A percentile compares a stretch with the other conserved stretches of the same genome.
Conservation (phyloP, 306 rosid species). For the Acacia confusa region DNA sequence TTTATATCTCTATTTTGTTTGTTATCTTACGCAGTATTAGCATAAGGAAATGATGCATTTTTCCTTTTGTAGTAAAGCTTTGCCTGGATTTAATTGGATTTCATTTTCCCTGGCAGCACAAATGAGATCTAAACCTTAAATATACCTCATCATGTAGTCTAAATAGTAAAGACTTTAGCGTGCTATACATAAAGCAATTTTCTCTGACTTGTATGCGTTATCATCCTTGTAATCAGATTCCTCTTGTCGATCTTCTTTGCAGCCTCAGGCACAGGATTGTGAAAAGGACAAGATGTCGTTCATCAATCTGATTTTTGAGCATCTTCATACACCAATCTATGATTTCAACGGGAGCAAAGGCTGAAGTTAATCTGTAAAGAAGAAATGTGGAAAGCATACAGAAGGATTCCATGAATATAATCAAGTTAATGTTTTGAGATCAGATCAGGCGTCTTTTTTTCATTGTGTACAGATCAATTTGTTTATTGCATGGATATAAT, state of each 20-base stretch:
- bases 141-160: not conserved
- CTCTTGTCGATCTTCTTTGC: constrained; percentile 38
- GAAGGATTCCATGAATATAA: constrained; percentile 45
- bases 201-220: not conserved
- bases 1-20: constrained; percentile 27
- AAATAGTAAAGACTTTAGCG: constrained; percentile 15
- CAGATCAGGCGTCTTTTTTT: constrained; percentile 42
- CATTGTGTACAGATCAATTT: constrained; percentile 62
- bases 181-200: not conserved
- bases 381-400: constrained; percentile 38
- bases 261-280: constrained; percentile 32
- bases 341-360: constrained; percentile 46
- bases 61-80: constrained; percentile 11
- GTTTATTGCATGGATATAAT: constrained; percentile 52
- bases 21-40: constrained; percentile 20
- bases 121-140: constrained; percentile 14
- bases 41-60: not conserved
- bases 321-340: constrained; percentile 34
- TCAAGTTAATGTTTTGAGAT: constrained; percentile 34
- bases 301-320: constrained; percentile 34
- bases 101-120: constrained; percentile 19
- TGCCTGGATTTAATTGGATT: constrained; percentile 20
- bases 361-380: constrained; percentile 62
- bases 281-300: constrained; percentile 23
- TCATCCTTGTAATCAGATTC: constrained; percentile 42